Base-by-base conservation (phyloP, 192 early-diverging fungal genomes). In the Podochytrium sp. region DNA sequence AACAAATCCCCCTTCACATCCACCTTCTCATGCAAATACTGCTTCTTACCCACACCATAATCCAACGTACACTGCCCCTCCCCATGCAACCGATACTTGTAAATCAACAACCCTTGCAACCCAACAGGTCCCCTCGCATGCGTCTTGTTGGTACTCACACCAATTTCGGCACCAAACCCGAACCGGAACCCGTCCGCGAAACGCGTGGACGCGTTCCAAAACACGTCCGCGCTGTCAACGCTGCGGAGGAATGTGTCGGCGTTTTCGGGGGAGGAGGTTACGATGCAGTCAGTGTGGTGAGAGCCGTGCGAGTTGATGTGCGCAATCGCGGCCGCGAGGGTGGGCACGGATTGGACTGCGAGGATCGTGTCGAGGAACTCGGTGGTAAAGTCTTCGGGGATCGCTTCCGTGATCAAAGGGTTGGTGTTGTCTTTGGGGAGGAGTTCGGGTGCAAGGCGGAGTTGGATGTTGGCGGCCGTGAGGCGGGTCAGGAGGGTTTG, bases 171-270 rank as follows among this genome's bases (percentile, higher is more conserved):
- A 34, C 97, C 97, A 84, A 99, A 99, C 20, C 97, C 97, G 81
- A 96, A 98, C 61, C 96, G 88, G 90, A 99, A 99, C 5, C 97
- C 97, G 78, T 99, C 97, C 38, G 97, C 94, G 83, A 99, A 98
- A 23, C 97, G 84, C 25, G 95, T 97, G 67, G 89, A 91, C 3
- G 95, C 95, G 76, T 99, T 99, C 93, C 94, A 97, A 81, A 93
- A 99, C 30, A 95, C 95, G 18, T 96, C 98, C n/a, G 98, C 96
- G 1, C 96, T 91, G 79, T 99, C 98, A 2, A 99, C 96, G 27
- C 88, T 80, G 5, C 86, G 84, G 96, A 99, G 94, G 76, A 97
- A 99, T 62, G 73, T 78, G 59, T 95, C 87, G 1, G 96, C 96
- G 33, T 76, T 83, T 1, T 75, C 76, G 62, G 84, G 81, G 65